phyloP scores from a whole-genome alignment of 495 filamentous ascomycete genomes.

The Jackrogersella minutella region DNA sequence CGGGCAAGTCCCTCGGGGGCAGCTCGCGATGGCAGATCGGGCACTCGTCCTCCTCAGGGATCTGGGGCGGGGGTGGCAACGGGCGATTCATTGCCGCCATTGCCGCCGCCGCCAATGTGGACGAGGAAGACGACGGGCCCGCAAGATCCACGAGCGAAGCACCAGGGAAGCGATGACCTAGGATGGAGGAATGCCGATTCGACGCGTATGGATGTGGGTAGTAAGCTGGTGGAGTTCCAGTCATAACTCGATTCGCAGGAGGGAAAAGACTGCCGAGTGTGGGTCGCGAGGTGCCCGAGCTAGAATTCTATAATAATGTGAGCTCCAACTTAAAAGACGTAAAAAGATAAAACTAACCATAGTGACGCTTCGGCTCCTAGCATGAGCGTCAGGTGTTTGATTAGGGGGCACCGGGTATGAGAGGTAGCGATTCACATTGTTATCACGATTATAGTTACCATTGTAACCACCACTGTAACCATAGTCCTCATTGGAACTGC shows the following conservation, averaged over 20 bases:
- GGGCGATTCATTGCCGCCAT: conserved; percentile 39
- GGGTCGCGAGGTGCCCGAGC: conserved; percentile 32
- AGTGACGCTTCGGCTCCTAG: conserved; percentile 55
- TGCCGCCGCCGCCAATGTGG: too few species aligned
- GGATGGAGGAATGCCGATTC: conserved; percentile 33
- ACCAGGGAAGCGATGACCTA: conserved; percentile 30
- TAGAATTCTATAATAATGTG: conserved; percentile 31
- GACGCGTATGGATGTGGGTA: conserved; percentile 37
- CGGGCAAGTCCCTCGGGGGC: conserved; percentile 66
- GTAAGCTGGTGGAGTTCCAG: conserved; percentile 50
- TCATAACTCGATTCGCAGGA: conserved; percentile 46
- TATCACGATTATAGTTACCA: conserved; percentile 35
- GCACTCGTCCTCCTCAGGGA: conserved; percentile 87
- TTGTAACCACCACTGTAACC: conserved; percentile 28
- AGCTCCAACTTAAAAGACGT: conserved; percentile 2
- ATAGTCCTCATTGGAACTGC: conserved; percentile 31
- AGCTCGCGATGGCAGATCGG: conserved; percentile 84
- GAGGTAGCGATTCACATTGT: conserved; percentile 22
- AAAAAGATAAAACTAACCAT: conserved; percentile 46
- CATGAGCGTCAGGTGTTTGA: conserved; percentile 35
- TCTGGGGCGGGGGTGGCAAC: conserved; percentile 45
- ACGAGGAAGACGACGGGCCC: conserved; percentile 45
- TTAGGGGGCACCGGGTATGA: conserved; percentile 25
- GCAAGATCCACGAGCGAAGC: conserved; percentile 41
- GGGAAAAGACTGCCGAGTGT: conserved; percentile 24